phyloP scores from a whole-genome alignment of 2,329 filamentous ascomycete species.

The Ophiobolus disseminans region DNA sequence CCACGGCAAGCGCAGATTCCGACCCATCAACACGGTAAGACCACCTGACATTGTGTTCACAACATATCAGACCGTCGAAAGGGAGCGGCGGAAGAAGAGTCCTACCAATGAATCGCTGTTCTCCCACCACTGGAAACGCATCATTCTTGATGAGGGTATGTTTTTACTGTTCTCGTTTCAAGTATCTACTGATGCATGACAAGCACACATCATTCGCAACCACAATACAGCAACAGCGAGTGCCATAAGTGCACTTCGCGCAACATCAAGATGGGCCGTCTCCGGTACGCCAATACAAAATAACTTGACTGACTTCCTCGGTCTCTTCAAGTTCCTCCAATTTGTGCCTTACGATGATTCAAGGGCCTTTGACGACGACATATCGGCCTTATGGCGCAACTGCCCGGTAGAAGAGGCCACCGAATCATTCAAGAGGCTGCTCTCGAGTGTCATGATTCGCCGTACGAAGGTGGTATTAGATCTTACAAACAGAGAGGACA shows the following conservation, averaged over 20 bases:
- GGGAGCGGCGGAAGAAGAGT: neutral
- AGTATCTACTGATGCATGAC: no score
- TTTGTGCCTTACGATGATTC: conserved; percentile 32
- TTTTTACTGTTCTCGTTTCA: neutral
- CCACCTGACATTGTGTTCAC: conserved; percentile 11
- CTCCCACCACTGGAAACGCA: conserved; percentile 22
- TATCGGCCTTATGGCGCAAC: conserved; percentile 49
- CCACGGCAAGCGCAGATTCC: conserved; percentile 7
- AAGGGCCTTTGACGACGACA: conserved; percentile 51
- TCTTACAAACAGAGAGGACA: conserved; percentile 49
- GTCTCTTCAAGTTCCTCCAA: conserved; percentile 24
- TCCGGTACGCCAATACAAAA: conserved; percentile 54
- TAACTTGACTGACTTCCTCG: conserved; percentile 20
- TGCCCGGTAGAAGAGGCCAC: conserved; percentile 47
- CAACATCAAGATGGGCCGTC: conserved; percentile 60
- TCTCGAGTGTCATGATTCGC: conserved; percentile 50
- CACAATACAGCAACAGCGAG: conserved; percentile 7
- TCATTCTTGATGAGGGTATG: conserved; percentile 28
- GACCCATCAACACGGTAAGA: neutral
- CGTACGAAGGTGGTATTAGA: conserved; percentile 50
- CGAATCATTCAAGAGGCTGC: conserved; percentile 50
- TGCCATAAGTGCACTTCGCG: conserved; percentile 48
- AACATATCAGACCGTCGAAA: conserved; percentile 17
- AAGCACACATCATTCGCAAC: conserved; percentile 37
- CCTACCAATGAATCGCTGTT: neutral